Evolutionary conservation across 805 yeast genomes (phyloP).

Genomic region (Metschnikowia corniflorae): DNA sequence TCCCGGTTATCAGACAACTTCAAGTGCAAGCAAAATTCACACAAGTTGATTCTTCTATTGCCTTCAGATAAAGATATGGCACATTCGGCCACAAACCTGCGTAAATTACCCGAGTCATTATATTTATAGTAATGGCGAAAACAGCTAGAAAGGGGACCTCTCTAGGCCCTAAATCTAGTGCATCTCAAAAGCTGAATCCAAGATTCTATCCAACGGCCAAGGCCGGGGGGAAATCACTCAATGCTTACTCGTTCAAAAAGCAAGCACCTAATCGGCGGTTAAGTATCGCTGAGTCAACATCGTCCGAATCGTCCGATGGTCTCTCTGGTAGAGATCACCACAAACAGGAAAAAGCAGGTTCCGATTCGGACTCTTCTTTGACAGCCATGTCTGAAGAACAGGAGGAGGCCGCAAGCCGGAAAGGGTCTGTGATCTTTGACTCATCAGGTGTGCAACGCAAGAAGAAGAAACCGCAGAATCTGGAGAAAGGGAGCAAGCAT

Average conservation of each 20-base stretch:
- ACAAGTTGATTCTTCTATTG: no score
- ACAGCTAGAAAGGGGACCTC: slow-evolving; percentile 26
- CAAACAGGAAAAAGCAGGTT: slow-evolving; percentile 6
- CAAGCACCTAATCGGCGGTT: slow-evolving; percentile 24
- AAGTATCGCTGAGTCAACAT: slow-evolving; percentile 34
- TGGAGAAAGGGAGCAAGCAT: not conserved
- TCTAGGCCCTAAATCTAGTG: slow-evolving; percentile 7
- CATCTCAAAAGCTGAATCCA: slow-evolving; percentile 14
- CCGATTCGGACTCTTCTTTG: slow-evolving; percentile 38
- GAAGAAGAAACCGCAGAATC: not conserved
- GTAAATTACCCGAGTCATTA: no score
- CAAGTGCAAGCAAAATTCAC: no score
- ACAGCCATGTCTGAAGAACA: slow-evolving; percentile 33
- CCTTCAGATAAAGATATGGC: no score
- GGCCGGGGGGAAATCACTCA: slow-evolving; percentile 34
- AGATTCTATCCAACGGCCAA: slow-evolving; percentile 12
- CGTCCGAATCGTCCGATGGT: slow-evolving; percentile 26
- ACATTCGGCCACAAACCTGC: no score
- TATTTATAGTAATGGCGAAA: slow-evolving; percentile 30
- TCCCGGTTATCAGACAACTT: not conserved
- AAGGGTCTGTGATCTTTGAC: slow-evolving; percentile 15
- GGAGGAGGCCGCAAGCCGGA: slow-evolving; percentile 14
- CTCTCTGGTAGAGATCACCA: slow-evolving; percentile 12
- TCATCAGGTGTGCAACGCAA: not conserved
- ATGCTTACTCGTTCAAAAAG: slow-evolving; percentile 20